Conservation (phyloP, 2,329 filamentous ascomycete species). For the Ascochyta fabae region DNA sequence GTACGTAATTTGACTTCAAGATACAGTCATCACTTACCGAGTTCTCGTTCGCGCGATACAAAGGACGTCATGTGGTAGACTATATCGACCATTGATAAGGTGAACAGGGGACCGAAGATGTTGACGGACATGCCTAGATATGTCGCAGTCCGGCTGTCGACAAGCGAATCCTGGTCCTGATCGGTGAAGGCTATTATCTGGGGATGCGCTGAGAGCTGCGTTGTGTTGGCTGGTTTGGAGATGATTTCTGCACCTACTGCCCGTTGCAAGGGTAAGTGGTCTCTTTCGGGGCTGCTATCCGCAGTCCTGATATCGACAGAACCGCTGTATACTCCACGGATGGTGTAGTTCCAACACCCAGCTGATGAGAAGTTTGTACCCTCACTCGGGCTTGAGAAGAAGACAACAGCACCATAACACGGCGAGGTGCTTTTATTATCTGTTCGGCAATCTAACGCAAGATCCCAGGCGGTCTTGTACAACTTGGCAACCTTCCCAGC, state of each 20-base stretch:
- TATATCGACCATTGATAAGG: constrained; percentile 28
- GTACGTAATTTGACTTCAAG: too few species aligned
- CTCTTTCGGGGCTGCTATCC: constrained; percentile 21
- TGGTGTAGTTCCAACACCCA: constrained; percentile 35
- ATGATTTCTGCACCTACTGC: constrained; percentile 48
- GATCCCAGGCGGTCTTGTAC: constrained; percentile 16
- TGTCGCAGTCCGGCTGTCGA: constrained; percentile 16
- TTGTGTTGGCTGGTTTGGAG: constrained; percentile 17
- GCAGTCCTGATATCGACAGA: constrained; percentile 23
- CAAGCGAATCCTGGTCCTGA: constrained; percentile 19
- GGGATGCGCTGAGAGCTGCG: constrained; percentile 11
- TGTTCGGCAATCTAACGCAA: constrained; percentile 24
- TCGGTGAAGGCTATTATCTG: constrained; percentile 26
- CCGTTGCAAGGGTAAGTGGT: constrained; percentile 31
- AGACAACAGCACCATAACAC: constrained; percentile 31
- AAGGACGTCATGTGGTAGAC: constrained; percentile 37
- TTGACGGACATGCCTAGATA: constrained; percentile 24
- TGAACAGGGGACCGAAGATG: constrained; percentile 32
- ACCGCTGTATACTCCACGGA: constrained; percentile 21
- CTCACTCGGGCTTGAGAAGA: constrained; percentile 28
- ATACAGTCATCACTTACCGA: constrained; percentile 12
- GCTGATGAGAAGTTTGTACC: constrained; percentile 37
- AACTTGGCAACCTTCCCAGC: constrained; percentile 25
- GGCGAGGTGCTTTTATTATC: constrained; percentile 16
- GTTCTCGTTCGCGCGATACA: constrained; percentile 32